phyloP scores from a whole-genome alignment of 2,329 filamentous ascomycete species.

The Dactylellina parvicollis region DNA sequence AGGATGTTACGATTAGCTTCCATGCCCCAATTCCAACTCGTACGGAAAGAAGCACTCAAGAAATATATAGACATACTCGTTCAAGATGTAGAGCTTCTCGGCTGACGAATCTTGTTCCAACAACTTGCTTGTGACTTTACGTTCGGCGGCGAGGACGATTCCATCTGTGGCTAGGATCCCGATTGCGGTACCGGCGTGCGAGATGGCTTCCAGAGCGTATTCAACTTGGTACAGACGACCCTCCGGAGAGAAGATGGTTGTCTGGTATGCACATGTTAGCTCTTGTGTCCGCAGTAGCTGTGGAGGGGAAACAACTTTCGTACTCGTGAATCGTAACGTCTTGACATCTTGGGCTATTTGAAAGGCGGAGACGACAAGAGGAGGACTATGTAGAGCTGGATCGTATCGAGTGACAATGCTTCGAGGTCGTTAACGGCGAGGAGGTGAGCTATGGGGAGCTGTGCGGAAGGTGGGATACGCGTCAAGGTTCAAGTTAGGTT shows the following conservation, averaged over 20 bases:
- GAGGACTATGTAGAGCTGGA: constrained; percentile 1
- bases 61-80: constrained; percentile 72
- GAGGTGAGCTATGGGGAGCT: constrained; percentile 32
- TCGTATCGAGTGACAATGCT: constrained; percentile 35
- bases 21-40: not conserved
- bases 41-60: not conserved
- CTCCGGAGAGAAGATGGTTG: constrained; percentile 99
- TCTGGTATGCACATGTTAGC: constrained; percentile 73
- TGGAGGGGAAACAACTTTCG: constrained; percentile 60
- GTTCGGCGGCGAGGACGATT: constrained; percentile 95
- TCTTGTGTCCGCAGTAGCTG: constrained; percentile 30
- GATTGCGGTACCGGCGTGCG: constrained; percentile 94
- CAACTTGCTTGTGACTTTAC: constrained; percentile 99
- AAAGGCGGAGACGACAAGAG: not conserved
- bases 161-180: constrained; percentile 98
- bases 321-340: constrained; percentile 97
- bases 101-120: constrained; percentile 99
- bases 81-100: constrained; percentile 99
- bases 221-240: constrained; percentile 98
- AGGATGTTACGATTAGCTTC: not conserved
- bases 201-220: constrained; percentile 98
- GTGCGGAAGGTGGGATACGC: constrained; percentile 51
- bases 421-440: constrained; percentile 24
- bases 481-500: constrained; percentile 52
- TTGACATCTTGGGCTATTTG: constrained; percentile 74